Evolutionary conservation across 257 asterid genomes (phyloP).

Genomic region (Solanum pennellii): DNA sequence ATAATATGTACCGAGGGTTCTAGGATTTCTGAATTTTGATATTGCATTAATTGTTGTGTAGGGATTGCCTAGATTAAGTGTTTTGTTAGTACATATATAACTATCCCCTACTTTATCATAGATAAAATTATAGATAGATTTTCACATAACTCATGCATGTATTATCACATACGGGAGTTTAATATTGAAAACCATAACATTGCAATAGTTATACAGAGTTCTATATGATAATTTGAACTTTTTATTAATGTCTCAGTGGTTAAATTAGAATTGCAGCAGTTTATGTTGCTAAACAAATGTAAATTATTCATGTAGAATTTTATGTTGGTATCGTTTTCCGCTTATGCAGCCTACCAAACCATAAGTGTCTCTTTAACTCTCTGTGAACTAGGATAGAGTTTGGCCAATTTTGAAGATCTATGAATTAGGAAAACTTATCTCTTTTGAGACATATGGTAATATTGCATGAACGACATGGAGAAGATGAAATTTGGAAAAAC

Average conservation of each 20-base stretch:
- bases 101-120: neutral
- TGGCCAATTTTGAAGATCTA: neutral
- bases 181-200: neutral
- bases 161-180: neutral
- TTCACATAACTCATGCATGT: neutral
- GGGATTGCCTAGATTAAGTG: neutral
- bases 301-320: neutral
- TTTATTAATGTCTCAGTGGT: neutral
- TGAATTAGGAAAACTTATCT: neutral
- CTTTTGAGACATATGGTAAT: neutral
- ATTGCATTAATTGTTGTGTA: neutral
- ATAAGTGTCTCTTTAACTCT: neutral
- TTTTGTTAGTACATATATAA: neutral
- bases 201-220: neutral
- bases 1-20: neutral
- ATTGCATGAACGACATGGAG: neutral
- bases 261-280: neutral
- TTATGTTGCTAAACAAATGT: neutral
- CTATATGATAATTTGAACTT: neutral
- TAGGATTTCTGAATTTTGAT: neutral
- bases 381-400: neutral
- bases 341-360: neutral
- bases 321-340: neutral
- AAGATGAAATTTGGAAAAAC: neutral
- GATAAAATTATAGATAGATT: neutral